Base-by-base conservation (phyloP, 306 rosid genomes). In the Begonia masoniana region DNA sequence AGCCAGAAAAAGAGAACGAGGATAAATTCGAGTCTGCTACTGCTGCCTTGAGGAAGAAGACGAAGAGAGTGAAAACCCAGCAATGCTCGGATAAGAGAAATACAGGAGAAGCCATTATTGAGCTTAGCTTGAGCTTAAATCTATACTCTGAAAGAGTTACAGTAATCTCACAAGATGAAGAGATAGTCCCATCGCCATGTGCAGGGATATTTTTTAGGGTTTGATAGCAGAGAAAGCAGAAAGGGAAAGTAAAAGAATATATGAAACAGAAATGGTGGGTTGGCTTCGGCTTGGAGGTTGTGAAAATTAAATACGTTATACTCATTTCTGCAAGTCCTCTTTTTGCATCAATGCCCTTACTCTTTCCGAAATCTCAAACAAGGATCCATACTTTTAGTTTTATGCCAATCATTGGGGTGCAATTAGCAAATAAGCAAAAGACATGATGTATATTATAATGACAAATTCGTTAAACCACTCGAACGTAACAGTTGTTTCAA, bases 221-320 rank as follows among this genome's bases (percentile, higher is more conserved):
- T 77, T 65, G 82, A 42, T 56, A 26, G 76, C 39, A 60, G 39
- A 59, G 78, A 72, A 64, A 62, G 76, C 61, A 26, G 79, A 69
- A 75, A 71, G 69, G 60, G 88, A 73, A 74, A 75, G 92, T 58
- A 77, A 83, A 55, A 85, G 77, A 91, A 69, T 65, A 53, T 69
- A 52, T 71, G 51, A 60, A 8, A 21, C 23, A 16, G 43, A 39
- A 13, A 7, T 8, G 53, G 68, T 71, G 56, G 50, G 81, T 66
- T 65, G 81, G 66, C 24, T 75, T 50, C 82, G 81, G 68, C 35
- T 75, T 50, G 85, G 87, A 57, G 73, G 92, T 65, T 77, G 94
- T 78, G 86, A 71, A 81, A 81, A 81, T 81, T 85, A 61, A 80
- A 78, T 77, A 62, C 66, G 71, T 58, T 65, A 36, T 62, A 65